These are phyloP conservation scores for Coprinellus aureogranulatus DNA, from an alignment of 768 basidiomycete genomes.

Conservation along the genomic window DNA sequence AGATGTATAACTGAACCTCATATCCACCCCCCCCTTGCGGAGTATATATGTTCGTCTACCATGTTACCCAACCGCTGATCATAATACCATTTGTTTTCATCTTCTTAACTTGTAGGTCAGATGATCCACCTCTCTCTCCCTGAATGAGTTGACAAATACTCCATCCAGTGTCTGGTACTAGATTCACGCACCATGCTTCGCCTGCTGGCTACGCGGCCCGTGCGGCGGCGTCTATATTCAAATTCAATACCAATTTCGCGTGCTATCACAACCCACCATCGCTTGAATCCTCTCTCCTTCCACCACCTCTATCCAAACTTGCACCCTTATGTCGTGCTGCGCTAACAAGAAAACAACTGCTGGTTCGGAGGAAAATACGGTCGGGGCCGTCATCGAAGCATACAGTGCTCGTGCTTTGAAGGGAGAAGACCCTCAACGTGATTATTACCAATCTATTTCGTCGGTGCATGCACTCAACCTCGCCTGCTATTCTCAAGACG, in stretches of 20 bases:
- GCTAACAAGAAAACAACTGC: neutral
- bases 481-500: conserved; percentile 21
- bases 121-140: no score
- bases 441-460: neutral
- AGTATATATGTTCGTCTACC: no score
- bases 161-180: no score
- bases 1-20: conserved; percentile 33
- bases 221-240: no score
- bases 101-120: neutral
- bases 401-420: conserved; percentile 32
- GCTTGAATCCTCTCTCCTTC: neutral
- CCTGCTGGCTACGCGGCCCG: no score
- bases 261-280: neutral
- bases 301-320: neutral
- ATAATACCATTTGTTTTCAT: neutral
- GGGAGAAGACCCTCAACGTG: conserved; percentile 21
- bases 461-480: neutral
- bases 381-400: conserved; percentile 26
- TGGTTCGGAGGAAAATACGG: neutral
- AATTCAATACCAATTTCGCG: conserved; percentile 7
- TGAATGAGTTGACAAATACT: no score
- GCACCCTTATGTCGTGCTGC: conserved; percentile 4
- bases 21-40: no score
- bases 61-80: neutral
- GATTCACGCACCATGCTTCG: no score